Base-by-base conservation (phyloP, 495 filamentous ascomycete species). In the Tuber umbilicatum region DNA sequence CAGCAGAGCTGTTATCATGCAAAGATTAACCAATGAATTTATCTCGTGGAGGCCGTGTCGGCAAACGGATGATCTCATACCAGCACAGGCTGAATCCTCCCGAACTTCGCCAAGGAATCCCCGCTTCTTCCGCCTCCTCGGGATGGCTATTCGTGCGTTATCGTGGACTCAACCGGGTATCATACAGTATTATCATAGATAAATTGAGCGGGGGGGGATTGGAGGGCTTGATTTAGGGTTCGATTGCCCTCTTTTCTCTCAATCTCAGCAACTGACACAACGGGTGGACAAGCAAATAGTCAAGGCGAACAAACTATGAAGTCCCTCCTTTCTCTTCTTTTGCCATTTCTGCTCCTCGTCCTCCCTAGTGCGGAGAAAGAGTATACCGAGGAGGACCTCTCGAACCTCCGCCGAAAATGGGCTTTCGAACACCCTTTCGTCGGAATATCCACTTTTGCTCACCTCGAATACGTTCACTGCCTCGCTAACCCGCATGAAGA, bases 361-460 rank as follows among this genome's bases (percentile, higher is more conserved):
- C 55, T 35, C 55, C 35, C 55, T 31, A n/a, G 2, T 35, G 27
- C 9, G 10, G 12, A 27, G 55, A 64, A 16, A 1, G 55, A 31
- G 27, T 35, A 64, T 23, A 64, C 27, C n/a, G 55, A 35, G 55
- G 55, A 64, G 55, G 27, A 64, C 27, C 17, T 64, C 12, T 64
- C 27, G 1, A 35, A 31, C 55, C 55, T 64, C 5, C 55, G 55
- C 27, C 12, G 35, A 19, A 64, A 64, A 64, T 64, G 55, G 55
- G 55, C 12, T 64, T 17, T 19, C 35, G 55, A 93, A 90, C 93
- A 89, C 88, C 87, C 86, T 9, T 97, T 93, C 84, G 88, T 89
- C 9, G 93, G 93, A 76, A 91, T 94, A 64, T 89, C 89, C 55
- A 91, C 90, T 47, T 97, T 94, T 83, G 93, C 91, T 60, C 93